phyloP scores from a whole-genome alignment of 768 basidiomycete species.

The Lepiota venenata region DNA sequence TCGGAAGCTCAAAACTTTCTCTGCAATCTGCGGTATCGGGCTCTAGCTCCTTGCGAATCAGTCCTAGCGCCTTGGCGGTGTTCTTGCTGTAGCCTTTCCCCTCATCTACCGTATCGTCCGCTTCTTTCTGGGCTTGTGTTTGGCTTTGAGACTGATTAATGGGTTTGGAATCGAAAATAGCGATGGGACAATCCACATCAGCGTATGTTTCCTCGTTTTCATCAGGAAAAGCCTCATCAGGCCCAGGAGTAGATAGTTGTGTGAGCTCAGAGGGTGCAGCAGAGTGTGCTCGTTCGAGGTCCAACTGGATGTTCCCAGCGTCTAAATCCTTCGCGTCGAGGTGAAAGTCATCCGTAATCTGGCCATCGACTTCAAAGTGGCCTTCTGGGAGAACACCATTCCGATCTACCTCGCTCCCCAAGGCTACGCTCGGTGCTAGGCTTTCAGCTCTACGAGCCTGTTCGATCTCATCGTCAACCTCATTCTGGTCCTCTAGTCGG shows the following conservation, averaged over 20 bases:
- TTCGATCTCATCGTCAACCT: slow-evolving; percentile 63
- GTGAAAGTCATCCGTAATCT: slow-evolving; percentile 66
- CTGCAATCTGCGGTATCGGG: slow-evolving; percentile 39
- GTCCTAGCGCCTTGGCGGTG: slow-evolving; percentile 76
- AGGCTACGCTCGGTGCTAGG: slow-evolving; percentile 57
- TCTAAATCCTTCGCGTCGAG: slow-evolving; percentile 57
- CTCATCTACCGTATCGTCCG: slow-evolving; percentile 23
- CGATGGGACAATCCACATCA: slow-evolving; percentile 72
- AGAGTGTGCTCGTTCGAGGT: slow-evolving; percentile 40
- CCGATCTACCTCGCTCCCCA: slow-evolving; percentile 32
- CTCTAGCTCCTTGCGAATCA: slow-evolving; percentile 72
- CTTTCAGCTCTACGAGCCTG: slow-evolving; percentile 66
- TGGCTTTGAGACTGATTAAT: slow-evolving; percentile 44
- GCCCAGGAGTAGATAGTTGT: slow-evolving; percentile 64
- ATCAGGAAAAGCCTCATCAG: slow-evolving; percentile 45
- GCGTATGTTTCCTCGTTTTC: slow-evolving; percentile 67
- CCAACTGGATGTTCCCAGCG: slow-evolving; percentile 31
- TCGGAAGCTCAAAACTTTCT: slow-evolving; percentile 74
- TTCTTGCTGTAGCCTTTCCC: slow-evolving; percentile 82
- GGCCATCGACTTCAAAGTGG: slow-evolving; percentile 58
- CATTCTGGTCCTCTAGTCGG: slow-evolving; percentile 46
- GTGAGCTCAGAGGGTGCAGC: slow-evolving; percentile 53
- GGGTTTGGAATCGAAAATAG: slow-evolving; percentile 71
- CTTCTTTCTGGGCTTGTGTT: slow-evolving; percentile 35
- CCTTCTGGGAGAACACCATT: slow-evolving; percentile 24